phyloP scores from a whole-genome alignment of 1,284 basidiomycete species.

The Abortiporus biennis region DNA sequence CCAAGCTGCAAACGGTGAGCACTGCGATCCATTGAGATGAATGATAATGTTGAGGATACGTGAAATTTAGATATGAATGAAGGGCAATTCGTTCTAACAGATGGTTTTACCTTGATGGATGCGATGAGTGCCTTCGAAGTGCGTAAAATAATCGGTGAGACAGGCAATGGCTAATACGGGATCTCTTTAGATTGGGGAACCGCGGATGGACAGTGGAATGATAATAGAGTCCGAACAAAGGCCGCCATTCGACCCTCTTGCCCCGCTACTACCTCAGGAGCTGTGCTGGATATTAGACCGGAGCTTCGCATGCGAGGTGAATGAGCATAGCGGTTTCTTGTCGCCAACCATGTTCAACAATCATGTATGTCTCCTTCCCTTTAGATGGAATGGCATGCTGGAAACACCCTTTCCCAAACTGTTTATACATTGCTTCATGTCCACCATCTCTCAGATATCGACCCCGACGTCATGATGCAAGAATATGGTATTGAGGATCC shows the following conservation, averaged over 20 bases:
- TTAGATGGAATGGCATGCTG: conserved; percentile 85
- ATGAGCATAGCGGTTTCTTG: conserved; percentile 16
- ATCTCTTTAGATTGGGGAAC: conserved; percentile 73
- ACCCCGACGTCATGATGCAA: conserved; percentile 45
- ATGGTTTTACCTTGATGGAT: conserved; percentile 71
- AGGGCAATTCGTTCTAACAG: conserved; percentile 63
- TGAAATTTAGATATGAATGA: conserved; percentile 51
- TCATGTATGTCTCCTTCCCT: conserved; percentile 15
- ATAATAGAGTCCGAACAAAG: conserved; percentile 38
- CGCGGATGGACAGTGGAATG: conserved; percentile 83
- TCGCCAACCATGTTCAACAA: conserved; percentile 9
- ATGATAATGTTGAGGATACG: background rate
- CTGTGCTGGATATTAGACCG: conserved; percentile 86
- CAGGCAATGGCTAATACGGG: conserved; percentile 10
- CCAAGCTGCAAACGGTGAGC: conserved; percentile 51
- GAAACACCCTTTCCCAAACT: conserved; percentile 81
- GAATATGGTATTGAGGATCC: conserved; percentile 26
- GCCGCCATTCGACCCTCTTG: conserved; percentile 59
- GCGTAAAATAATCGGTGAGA: conserved; percentile 14
- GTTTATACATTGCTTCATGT: conserved; percentile 80
- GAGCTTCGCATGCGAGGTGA: conserved; percentile 76
- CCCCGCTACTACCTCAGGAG: conserved; percentile 64
- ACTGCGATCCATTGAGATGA: background rate
- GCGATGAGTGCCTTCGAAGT: conserved; percentile 90
- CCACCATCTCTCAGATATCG: conserved; percentile 59